These are phyloP conservation scores for Aquilaria yunnanensis DNA, from an alignment of 345 rosid genomes.

Conservation along the genomic window DNA sequence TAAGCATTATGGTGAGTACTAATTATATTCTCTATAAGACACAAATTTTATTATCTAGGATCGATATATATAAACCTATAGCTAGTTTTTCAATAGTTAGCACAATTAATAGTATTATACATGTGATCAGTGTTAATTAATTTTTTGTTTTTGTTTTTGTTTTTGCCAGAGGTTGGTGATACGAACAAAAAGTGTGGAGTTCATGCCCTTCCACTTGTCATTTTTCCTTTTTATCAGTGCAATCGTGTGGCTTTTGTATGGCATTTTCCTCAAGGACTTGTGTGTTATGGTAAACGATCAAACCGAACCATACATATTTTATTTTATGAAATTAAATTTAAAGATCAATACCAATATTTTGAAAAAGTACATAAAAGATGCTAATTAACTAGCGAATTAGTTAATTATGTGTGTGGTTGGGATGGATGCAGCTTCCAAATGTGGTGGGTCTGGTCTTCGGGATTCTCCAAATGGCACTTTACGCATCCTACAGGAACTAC, in stretches of 20 bases:
- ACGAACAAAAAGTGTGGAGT: conserved; percentile 58
- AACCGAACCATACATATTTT: too few species aligned
- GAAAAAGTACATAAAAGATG: too few species aligned
- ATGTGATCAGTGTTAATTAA: too few species aligned
- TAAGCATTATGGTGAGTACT: conserved; percentile 46
- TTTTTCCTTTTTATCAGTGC: conserved; percentile 49
- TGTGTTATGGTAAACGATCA: conserved; percentile 37
- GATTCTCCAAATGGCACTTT: conserved; percentile 67
- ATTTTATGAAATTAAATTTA: too few species aligned
- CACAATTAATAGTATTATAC: too few species aligned
- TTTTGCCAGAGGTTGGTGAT: conserved; percentile 33
- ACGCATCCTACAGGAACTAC: conserved; percentile 52
- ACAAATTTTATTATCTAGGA: conserved; percentile 4
- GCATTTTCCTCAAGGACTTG: conserved; percentile 39
- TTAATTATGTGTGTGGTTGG: too few species aligned
- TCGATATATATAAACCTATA: neutral
- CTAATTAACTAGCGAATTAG: too few species aligned
- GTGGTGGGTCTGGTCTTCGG: conserved; percentile 74
- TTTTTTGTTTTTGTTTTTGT: too few species aligned
- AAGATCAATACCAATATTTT: too few species aligned
- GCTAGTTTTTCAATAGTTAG: neutral
- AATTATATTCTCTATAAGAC: neutral
- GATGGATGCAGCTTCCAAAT: conserved; percentile 54
- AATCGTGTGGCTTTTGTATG: conserved; percentile 49
- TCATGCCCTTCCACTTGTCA: conserved; percentile 59